A percentile compares a stretch with the other conserved stretches of the same genome.
Conservation (phyloP, 139 green algal genomes). For the Picochlorum sp. region DNA sequence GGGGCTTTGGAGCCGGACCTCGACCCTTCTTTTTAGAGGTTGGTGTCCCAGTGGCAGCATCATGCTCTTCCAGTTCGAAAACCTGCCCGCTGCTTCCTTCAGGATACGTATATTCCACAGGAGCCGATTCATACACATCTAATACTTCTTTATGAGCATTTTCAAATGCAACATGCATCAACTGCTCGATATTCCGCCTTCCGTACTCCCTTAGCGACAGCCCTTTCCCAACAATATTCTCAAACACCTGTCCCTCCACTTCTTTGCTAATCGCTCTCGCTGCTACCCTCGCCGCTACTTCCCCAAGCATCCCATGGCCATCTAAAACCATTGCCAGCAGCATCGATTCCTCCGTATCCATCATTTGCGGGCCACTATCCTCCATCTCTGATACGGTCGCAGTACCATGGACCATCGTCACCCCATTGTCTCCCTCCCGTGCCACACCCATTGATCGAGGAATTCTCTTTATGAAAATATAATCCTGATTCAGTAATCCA, state of each 20-base stretch:
- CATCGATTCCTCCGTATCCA: background rate
- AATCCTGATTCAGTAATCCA: conserved; percentile 41
- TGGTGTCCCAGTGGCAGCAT: no score
- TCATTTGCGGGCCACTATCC: no score
- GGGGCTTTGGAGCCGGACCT: no score
- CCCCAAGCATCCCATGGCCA: conserved; percentile 44
- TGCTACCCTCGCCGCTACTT: conserved; percentile 12
- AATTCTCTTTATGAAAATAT: background rate
- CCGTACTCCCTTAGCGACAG: background rate
- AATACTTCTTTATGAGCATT: background rate
- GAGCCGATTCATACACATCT: background rate
- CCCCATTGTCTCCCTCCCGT: no score
- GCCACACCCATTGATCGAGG: no score
- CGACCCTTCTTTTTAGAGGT: no score
- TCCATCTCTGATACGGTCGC: no score
- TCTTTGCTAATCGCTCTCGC: conserved; percentile 5
- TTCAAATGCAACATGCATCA: background rate
- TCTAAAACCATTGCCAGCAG: background rate
- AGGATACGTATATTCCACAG: background rate
- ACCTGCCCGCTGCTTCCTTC: background rate
- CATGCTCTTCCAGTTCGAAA: background rate
- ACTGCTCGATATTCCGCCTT: background rate
- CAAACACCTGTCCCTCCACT: background rate
- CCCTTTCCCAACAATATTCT: background rate
- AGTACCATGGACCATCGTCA: no score